Conservation (phyloP, 2,329 filamentous ascomycete genomes). For the Neopestalotiopsis sp. region DNA sequence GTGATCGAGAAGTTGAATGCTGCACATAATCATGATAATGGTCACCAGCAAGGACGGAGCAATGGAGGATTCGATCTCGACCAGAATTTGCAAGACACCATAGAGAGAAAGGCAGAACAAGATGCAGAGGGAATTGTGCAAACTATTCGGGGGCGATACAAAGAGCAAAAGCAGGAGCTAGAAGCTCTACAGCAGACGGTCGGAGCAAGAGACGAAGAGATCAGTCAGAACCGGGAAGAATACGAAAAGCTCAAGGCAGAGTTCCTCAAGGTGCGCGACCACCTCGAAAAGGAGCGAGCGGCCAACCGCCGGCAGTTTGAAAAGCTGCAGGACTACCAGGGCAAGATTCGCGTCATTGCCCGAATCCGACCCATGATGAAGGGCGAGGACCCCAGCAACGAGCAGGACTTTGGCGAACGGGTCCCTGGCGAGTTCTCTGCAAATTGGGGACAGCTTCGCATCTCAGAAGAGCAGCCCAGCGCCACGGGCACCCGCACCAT, state of each 20-base stretch:
- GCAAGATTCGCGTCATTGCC: background rate
- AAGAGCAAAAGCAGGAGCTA: too few species aligned
- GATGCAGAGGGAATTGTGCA: too few species aligned
- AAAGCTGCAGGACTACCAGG: background rate
- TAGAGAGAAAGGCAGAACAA: too few species aligned
- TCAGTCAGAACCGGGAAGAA: too few species aligned
- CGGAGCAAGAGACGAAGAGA: too few species aligned
- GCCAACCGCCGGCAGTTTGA: background rate
- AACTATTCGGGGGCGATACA: too few species aligned
- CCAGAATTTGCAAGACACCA: too few species aligned
- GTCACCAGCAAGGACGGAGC: too few species aligned
- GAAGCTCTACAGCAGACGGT: too few species aligned
- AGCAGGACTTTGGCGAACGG: background rate
- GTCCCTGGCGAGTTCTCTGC: background rate
- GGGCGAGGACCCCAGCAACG: background rate
- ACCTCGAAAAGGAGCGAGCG: background rate
- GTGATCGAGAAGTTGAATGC: too few species aligned
- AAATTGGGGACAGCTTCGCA: background rate
- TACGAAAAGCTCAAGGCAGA: background rate
- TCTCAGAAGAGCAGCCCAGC: background rate
- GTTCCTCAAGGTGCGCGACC: background rate
- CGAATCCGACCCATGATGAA: background rate
- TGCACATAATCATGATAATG: too few species aligned
- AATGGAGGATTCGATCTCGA: too few species aligned
- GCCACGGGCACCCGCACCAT: background rate